Percentiles rank a stretch among this genome's conserved stretches.
phyloP scores from a whole-genome alignment of 2,329 filamentous ascomycete genomes.

The Geosmithia putterillii region DNA sequence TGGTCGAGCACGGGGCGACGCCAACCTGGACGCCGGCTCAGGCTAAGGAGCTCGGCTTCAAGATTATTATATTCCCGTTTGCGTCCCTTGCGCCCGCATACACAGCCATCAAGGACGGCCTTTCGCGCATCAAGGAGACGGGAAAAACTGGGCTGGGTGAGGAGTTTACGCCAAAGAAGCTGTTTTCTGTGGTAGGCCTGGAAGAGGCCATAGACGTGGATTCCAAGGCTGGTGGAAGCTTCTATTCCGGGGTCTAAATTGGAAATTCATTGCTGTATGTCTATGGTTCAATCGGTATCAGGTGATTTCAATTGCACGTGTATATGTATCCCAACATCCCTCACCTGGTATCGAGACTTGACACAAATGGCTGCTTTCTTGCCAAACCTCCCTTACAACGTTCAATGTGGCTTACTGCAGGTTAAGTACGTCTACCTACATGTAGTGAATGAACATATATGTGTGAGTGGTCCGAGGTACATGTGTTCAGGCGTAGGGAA shows the following conservation, averaged over 20 bases:
- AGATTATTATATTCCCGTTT: slow-evolving; percentile 45
- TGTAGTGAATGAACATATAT: too few species aligned
- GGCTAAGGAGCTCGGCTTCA: slow-evolving; percentile 42
- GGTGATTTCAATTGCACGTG: too few species aligned
- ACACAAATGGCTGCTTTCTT: too few species aligned
- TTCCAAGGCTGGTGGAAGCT: slow-evolving; percentile 4
- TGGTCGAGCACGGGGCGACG: slow-evolving; percentile 42
- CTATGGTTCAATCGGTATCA: too few species aligned
- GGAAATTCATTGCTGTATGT: too few species aligned
- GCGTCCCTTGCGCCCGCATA: slow-evolving; percentile 34
- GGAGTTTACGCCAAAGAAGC: slow-evolving; percentile 28
- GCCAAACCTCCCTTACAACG: too few species aligned
- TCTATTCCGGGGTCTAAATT: background rate
- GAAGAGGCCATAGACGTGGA: slow-evolving; percentile 36
- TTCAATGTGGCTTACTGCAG: too few species aligned
- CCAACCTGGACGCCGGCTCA: slow-evolving; percentile 39
- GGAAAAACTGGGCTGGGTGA: slow-evolving; percentile 21
- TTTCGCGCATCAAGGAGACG: slow-evolving; percentile 21
- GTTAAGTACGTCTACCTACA: too few species aligned
- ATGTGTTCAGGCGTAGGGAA: too few species aligned
- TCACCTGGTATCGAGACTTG: too few species aligned
- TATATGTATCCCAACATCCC: too few species aligned
- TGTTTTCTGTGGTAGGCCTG: slow-evolving; percentile 39
- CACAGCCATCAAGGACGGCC: slow-evolving; percentile 23
- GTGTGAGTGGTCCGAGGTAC: too few species aligned